A percentile compares a stretch with the other conserved stretches of the same genome.
phyloP scores from a whole-genome alignment of 805 yeast genomes.

The Alloascoidea africana region DNA sequence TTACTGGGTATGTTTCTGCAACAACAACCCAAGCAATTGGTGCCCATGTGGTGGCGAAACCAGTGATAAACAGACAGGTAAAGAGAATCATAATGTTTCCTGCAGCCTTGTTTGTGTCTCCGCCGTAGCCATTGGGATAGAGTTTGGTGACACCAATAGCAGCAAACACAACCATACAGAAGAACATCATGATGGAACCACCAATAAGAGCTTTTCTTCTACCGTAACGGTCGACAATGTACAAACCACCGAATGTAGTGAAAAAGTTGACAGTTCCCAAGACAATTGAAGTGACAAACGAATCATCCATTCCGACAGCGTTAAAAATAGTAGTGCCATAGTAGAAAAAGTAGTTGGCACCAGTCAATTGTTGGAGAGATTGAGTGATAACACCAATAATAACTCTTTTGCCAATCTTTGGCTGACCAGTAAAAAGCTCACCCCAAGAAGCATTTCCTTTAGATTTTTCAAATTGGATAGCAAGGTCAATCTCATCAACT shows the following conservation, averaged over 20 bases:
- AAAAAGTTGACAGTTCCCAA: constrained; percentile 37
- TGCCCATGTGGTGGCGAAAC: constrained; percentile 44
- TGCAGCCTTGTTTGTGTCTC: constrained; percentile 18
- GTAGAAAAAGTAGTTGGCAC: constrained; percentile 55
- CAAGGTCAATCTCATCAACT: constrained; percentile 23
- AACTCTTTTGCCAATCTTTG: constrained; percentile 22
- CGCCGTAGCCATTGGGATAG: constrained; percentile 18
- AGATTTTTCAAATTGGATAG: constrained; percentile 30
- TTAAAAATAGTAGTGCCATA: constrained; percentile 44
- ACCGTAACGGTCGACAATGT: constrained; percentile 34
- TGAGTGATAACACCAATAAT: constrained; percentile 30
- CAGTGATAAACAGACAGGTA: constrained; percentile 34
- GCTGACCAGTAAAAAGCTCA: constrained; percentile 34
- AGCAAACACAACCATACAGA: constrained; percentile 37
- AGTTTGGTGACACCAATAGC: constrained; percentile 26
- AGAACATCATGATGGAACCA: constrained; percentile 33
- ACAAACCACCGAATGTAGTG: constrained; percentile 32
- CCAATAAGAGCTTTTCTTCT: constrained; percentile 29
- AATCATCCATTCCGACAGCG: constrained; percentile 26
- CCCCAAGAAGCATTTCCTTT: constrained; percentile 37
- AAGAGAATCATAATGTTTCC: constrained; percentile 40
- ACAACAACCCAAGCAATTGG: constrained; percentile 32
- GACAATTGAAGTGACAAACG: constrained; percentile 39
- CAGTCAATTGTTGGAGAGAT: constrained; percentile 46
- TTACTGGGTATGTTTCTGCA: constrained; percentile 31